Evolutionary conservation across 495 filamentous ascomycete species (phyloP), one percentile per base, ranked within the genome.

Genomic region (Bathelium albidoporum): DNA sequence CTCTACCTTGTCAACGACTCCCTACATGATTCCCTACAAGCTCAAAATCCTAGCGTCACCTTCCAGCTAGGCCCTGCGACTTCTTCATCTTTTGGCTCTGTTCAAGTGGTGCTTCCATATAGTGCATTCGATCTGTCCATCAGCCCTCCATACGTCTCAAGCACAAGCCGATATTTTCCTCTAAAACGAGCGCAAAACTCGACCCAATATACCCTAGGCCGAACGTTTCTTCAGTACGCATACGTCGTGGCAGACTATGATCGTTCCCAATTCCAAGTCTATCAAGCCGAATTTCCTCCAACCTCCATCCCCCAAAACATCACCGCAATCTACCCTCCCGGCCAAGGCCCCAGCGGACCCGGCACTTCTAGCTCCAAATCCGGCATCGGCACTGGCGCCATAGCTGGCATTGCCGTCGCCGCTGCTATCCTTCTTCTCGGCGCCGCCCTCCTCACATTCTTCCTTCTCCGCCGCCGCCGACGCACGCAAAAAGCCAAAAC

Each of bases 241-340:
- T 76, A 76, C 44, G 28, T 76, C 31, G 65, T 71, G 20, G 70
- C 69, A 12, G 69, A 76, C 64, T 76, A 73, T 43, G 73, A 74
- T 7, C 64, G 66, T 18, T 24, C 18, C 2, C 69, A 72, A 36
- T 74, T 73, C 64, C 66, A 68, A 11, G 59, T 76, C 16, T 58
- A 32, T 11, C 66, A 65, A 63, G 66, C 66, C 14, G 16, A 28
- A n/a, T 61, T 59, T 45, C 63, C 59, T 10, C 39, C 52, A 22
- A 60, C 39, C 2, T 53, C 34, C 22, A 52, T 59, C 18, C 20
- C 32, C 9, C 58, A 32, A 26, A 41, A 64, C 16, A 34, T 66
- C 53, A 31, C 32, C n/a, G 24, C 64, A 16, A 26, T 60, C 7
- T 39, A 58, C 4, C 59, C 59, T 26, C 14, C 59, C 26, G 32